These are phyloP conservation scores for Cutaneotrichosporon sp. DNA, from an alignment of 1,284 basidiomycete genomes.

Conservation along the genomic window DNA sequence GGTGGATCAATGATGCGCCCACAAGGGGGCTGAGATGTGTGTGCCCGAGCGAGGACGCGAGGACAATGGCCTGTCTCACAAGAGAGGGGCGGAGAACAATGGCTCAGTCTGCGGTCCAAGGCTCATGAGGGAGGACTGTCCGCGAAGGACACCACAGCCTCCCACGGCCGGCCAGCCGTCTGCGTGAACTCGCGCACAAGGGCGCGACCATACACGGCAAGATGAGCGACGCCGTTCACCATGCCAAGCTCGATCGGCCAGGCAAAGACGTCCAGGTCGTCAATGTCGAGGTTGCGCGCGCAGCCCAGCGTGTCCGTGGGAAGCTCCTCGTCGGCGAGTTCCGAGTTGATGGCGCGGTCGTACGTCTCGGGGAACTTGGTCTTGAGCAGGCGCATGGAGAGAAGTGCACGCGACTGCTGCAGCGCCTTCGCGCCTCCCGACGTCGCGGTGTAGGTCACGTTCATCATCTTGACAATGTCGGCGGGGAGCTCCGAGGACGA, in stretches of 20 bases:
- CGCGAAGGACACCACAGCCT: conserved; percentile 18
- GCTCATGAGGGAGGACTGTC: conserved; percentile 14
- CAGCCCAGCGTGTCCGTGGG: conserved; percentile 42
- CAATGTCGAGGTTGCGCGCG: conserved; percentile 41
- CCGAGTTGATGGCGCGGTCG: conserved; percentile 38
- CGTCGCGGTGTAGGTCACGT: conserved; percentile 27
- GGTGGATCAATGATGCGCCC: background rate
- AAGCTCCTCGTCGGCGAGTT: conserved; percentile 39
- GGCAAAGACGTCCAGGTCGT: conserved; percentile 38
- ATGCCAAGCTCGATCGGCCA: conserved; percentile 52
- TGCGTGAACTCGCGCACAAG: conserved; percentile 44
- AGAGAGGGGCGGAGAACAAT: too few species aligned
- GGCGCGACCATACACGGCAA: conserved; percentile 43
- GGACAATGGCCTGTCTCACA: too few species aligned
- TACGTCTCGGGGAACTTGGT: conserved; percentile 40
- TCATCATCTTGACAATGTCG: conserved; percentile 42
- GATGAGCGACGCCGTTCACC: conserved; percentile 44
- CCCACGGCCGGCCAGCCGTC: conserved; percentile 38
- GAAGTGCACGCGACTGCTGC: conserved; percentile 39
- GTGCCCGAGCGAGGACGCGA: too few species aligned
- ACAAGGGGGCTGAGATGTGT: background rate
- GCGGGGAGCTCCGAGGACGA: conserved; percentile 26
- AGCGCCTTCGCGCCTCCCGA: conserved; percentile 30
- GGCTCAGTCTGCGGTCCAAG: too few species aligned
- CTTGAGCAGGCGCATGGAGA: conserved; percentile 35